Conservation (phyloP, 495 filamentous ascomycete species). For the Neurospora africana region DNA sequence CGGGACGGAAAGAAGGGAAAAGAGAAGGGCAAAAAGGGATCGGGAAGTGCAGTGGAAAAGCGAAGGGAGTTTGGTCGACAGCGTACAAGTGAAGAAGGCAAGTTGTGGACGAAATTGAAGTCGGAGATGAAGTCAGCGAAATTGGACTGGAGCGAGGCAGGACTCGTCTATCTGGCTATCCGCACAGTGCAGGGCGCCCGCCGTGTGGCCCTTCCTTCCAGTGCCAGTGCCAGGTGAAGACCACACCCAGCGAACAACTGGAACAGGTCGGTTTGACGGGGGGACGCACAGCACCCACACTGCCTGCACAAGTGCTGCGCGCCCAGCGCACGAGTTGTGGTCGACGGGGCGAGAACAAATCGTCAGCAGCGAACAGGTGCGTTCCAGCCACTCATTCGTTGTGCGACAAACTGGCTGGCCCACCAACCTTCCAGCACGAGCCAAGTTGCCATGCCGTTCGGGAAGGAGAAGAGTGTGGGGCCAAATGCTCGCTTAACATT, state of each 20-base stretch:
- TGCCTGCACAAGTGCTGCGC: background rate
- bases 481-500: background rate
- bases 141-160: conserved; percentile 2
- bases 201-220: background rate
- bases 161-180: background rate
- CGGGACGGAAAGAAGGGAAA: conserved; percentile 3
- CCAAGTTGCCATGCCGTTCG: background rate
- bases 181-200: background rate
- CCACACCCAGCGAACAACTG: background rate
- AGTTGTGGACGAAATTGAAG: conserved; percentile 17
- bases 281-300: background rate
- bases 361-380: background rate
- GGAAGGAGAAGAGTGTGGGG: background rate
- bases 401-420: background rate
- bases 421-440: background rate
- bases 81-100: background rate
- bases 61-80: background rate
- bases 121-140: conserved; percentile 24
- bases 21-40: conserved; percentile 1
- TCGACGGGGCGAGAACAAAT: background rate
- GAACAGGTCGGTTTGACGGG: background rate
- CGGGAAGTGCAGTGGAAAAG: background rate
- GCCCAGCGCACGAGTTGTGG: background rate
- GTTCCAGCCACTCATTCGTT: background rate
- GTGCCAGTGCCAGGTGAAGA: background rate